Conservation (phyloP, 108 stramenopile species). For the Fragilariopsis cylindrus region DNA sequence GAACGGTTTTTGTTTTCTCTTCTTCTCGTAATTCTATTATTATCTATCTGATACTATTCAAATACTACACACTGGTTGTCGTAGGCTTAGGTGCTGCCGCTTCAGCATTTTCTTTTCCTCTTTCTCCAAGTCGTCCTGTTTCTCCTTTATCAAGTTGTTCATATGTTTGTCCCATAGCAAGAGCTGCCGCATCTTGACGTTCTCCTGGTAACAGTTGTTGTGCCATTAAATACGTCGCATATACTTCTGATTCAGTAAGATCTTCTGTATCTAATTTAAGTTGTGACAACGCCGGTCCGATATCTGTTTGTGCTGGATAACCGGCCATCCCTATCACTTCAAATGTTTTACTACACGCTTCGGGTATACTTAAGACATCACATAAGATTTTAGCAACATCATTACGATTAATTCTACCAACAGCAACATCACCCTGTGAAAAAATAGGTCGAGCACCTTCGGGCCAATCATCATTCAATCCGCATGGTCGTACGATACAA, state of each 20-base stretch:
- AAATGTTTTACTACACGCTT: slow-evolving; percentile 91
- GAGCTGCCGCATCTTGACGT: slow-evolving; percentile 66
- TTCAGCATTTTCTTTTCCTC: slow-evolving; percentile 57
- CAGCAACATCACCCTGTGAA: slow-evolving; percentile 85
- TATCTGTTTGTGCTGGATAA: slow-evolving; percentile 59
- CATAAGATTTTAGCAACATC: slow-evolving; percentile 85
- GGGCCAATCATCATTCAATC: slow-evolving; percentile 91
- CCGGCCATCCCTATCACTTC: slow-evolving; percentile 80
- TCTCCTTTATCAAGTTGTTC: slow-evolving; percentile 81
- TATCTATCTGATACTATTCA: not conserved
- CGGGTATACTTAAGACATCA: slow-evolving; percentile 57
- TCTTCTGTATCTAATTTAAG: slow-evolving; percentile 45
- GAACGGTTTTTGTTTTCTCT: no score
- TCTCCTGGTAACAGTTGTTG: slow-evolving; percentile 91
- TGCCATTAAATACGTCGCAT: slow-evolving; percentile 58
- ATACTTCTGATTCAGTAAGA: slow-evolving; percentile 46
- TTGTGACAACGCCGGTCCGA: slow-evolving; percentile 47
- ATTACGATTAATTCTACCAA: slow-evolving; percentile 86
- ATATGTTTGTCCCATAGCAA: slow-evolving; percentile 90
- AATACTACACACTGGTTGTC: not conserved
- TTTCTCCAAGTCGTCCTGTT: slow-evolving; percentile 72
- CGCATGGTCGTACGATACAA: slow-evolving; percentile 85
- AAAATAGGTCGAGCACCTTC: slow-evolving; percentile 82
- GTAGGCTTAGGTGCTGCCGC: slow-evolving; percentile 11
- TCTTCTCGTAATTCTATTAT: no score